Conservation (phyloP, 441 rosid genomes). For the Melastoma candidum region DNA sequence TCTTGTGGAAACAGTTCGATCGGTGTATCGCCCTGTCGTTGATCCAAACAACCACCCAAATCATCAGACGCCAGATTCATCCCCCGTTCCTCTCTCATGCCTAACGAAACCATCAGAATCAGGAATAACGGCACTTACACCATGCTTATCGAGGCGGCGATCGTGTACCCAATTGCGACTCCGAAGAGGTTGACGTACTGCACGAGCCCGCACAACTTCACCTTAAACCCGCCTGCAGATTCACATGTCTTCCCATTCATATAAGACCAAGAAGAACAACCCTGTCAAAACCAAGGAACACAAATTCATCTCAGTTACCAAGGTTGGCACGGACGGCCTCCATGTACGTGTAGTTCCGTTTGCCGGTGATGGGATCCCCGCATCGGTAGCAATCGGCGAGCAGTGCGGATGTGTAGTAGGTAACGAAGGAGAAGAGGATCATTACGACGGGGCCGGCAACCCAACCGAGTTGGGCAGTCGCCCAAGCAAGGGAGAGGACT, state of each 20-base stretch:
- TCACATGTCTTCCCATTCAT: too few species aligned
- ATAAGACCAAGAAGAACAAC: background rate
- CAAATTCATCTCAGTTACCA: slow-evolving; percentile 23
- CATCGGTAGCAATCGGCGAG: slow-evolving; percentile 64
- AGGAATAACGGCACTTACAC: background rate
- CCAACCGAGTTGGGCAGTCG: slow-evolving; percentile 88
- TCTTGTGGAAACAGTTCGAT: slow-evolving; percentile 11
- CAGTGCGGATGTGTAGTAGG: slow-evolving; percentile 62
- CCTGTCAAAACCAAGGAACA: too few species aligned
- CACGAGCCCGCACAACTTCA: slow-evolving; percentile 3
- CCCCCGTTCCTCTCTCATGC: too few species aligned
- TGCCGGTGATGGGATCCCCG: slow-evolving; percentile 56
- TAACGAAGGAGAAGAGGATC: slow-evolving; percentile 62
- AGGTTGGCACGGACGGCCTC: slow-evolving; percentile 62
- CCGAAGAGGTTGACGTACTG: slow-evolving; percentile 2
- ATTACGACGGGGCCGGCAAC: slow-evolving; percentile 67
- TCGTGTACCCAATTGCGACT: slow-evolving; percentile 14
- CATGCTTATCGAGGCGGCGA: slow-evolving; percentile 12
- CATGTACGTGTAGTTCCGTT: slow-evolving; percentile 76
- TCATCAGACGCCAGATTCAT: too few species aligned
- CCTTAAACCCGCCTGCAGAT: background rate
- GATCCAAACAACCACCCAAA: background rate
- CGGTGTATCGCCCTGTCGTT: slow-evolving; percentile 5
- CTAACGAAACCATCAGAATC: too few species aligned
- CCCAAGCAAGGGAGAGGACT: slow-evolving; percentile 75